Evolutionary conservation across 305 asterid genomes (phyloP), one percentile per base, ranked within the genome.

Genomic region (Vinca major): DNA sequence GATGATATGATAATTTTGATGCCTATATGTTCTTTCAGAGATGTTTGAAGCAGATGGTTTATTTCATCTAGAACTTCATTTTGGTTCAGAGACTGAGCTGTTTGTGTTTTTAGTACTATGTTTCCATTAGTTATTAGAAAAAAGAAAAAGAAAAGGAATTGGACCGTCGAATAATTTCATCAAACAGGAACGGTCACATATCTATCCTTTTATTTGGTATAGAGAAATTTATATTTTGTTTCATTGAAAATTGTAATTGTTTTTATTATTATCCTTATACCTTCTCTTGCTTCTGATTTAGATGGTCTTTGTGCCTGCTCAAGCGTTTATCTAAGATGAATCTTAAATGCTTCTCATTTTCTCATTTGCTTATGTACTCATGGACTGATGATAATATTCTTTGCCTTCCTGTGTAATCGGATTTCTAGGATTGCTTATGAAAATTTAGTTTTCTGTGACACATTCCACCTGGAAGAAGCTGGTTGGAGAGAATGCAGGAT

Each of bases 401-500:
- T 7, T 71, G 33, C 33, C 33, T 26, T 26, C 1, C 58, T 68
- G 26, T 19, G 75, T 66, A 65, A 43, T 11, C 26, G 0, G 39
- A 50, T 62, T 67, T 81, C 75, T 53, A 93, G 99, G 73, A 79
- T 86, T 62, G 90, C 90, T 10, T 91, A 80, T 69, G 96, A 91
- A 72, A 88, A 82, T 74, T 77, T 80, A 33, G 70, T 79, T 66
- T 94, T 83, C 75, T 94, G 97, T 65, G 91, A 86, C 68, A 84
- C 82, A 16, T 94, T 91, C 82, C 99, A 93, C 77, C 65, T 47
- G 60, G 87, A 87, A 5, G 97, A 91, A 73, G 75, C 93, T 61
- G 99, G 97, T 69, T 94, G 99, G 99, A 84, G 96, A 78, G 95
- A 84, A 69, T 94, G 99, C 85, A 85, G 80, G 75, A 48, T 80